phyloP scores from a whole-genome alignment of 495 filamentous ascomycete genomes.

The Penicillium simplicissimum region DNA sequence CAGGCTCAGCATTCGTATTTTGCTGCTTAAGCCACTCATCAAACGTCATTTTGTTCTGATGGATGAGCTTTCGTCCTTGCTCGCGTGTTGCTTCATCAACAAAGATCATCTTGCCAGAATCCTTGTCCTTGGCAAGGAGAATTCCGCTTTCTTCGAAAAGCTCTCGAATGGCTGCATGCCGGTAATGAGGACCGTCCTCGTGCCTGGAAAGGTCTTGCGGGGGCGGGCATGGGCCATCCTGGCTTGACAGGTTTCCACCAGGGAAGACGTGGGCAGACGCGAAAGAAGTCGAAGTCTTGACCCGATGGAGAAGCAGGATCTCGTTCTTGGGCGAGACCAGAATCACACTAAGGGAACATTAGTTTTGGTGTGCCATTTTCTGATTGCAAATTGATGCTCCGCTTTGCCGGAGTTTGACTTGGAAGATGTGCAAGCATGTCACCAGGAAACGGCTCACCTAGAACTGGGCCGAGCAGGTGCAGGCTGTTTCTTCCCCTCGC shows the following conservation, averaged over 20 bases:
- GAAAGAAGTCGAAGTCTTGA: slow-evolving; percentile 78
- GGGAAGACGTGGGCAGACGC: slow-evolving; percentile 95
- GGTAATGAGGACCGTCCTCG: slow-evolving; percentile 66
- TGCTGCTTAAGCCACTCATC: slow-evolving; percentile 61
- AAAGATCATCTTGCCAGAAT: slow-evolving; percentile 51
- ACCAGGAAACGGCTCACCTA: slow-evolving; percentile 15
- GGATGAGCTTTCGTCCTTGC: slow-evolving; percentile 65
- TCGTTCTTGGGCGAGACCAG: slow-evolving; percentile 84
- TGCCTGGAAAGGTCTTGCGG: slow-evolving; percentile 53
- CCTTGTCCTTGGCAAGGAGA: slow-evolving; percentile 63
- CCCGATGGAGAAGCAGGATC: slow-evolving; percentile 83
- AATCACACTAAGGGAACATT: slow-evolving; percentile 61
- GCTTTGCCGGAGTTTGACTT: not conserved
- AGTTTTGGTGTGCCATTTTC: not conserved
- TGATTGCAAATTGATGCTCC: not conserved
- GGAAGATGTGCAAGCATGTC: not conserved
- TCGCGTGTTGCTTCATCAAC: slow-evolving; percentile 62
- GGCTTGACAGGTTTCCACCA: slow-evolving; percentile 76
- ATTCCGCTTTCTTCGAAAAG: slow-evolving; percentile 96
- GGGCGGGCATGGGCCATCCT: slow-evolving; percentile 62
- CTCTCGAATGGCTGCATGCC: slow-evolving; percentile 81
- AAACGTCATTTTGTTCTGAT: slow-evolving; percentile 62
- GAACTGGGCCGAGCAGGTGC: slow-evolving; percentile 42
- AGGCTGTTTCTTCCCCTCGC: slow-evolving; percentile 26
- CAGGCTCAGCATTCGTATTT: slow-evolving; percentile 62